Conservation (phyloP, 2,329 filamentous ascomycete genomes). For the Biscogniauxia mediterranea region DNA sequence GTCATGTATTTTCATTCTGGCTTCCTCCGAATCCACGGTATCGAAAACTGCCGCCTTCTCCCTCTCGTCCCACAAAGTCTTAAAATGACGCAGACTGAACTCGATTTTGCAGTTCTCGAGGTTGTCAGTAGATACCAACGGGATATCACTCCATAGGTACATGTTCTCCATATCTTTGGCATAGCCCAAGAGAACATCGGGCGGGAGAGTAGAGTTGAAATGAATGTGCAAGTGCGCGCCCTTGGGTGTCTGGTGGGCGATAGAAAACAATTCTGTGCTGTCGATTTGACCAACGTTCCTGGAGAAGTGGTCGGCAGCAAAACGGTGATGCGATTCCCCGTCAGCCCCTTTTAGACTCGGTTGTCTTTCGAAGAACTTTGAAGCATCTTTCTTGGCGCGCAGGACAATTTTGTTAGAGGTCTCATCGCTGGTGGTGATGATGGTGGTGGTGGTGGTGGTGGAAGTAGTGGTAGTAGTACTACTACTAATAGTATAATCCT, state of each 20-base stretch:
- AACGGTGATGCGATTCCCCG: background rate
- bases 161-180: constrained; percentile 60
- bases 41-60: constrained; percentile 16
- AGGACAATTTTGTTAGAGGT: background rate
- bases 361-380: background rate
- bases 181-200: constrained; percentile 55
- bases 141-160: constrained; percentile 64
- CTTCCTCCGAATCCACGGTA: background rate
- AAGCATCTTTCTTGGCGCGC: background rate
- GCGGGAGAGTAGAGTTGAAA: constrained; percentile 71
- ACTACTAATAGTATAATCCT: background rate
- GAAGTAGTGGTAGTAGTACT: too few relatives aligned
- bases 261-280: constrained; percentile 54
- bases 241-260: constrained; percentile 64
- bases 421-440: background rate
- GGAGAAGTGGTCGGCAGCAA: constrained; percentile 56
- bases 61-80: constrained; percentile 48
- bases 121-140: constrained; percentile 43
- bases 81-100: constrained; percentile 45
- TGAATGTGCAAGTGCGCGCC: constrained; percentile 73
- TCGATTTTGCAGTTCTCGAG: constrained; percentile 58
- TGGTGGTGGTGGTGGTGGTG: too few relatives aligned
- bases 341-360: background rate
- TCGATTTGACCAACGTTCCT: constrained; percentile 54
- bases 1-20: constrained; percentile 13